Evolutionary conservation across 192 early-diverging fungal genomes (phyloP), one percentile per base, ranked within the genome.

Genomic region (Podila clonocystis): DNA sequence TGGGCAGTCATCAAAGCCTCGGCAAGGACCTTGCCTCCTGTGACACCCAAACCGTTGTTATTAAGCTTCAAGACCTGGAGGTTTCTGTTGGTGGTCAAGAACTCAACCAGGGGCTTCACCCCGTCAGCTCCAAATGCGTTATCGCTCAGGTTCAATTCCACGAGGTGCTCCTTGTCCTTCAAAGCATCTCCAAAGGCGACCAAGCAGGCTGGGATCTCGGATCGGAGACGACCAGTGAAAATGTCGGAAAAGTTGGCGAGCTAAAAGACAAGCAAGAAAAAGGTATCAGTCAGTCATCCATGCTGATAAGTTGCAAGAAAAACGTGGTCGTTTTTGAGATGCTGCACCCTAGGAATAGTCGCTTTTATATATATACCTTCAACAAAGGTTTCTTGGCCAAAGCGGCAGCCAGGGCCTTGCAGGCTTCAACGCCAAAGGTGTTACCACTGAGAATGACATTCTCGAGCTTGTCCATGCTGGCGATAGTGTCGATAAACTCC

Each of bases 91-190:
- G 94, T 91, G 75, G 88, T 91, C 57, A 98, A 83, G 61, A 99
- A 95, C 36, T 91, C 87, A 20, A 94, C 86, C 86, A 99, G 88
- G 7, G 96, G 95, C 48, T 91, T 87, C 31, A 96, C 96, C 33
- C 98, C 98, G 45, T 93, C 91, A 17, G 97, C 97, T 22, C 97
- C 97, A 86, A 99, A 99, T n/a, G 97, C 97, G 72, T 99, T 99
- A 83, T 99, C 97, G 11, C 90, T 94, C 24, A 97, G 77, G 83
- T 95, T 92, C 29, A 96, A 85, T 80, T 97, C 94, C n/a, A 91
- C 84, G 22, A 97, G 88, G 59, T 90, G 74, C 28, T 90, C 89
- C 75, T 94, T 94, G 68, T 96, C 91, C 64, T 90, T 88, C 34
- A 98, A 87, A 6, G 95, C 93, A 60, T 91, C 92, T 55, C 95